Evolutionary conservation across 2,329 filamentous ascomycete species (phyloP), one percentile per base, ranked within the genome.

Genomic region (Gremmenia infestans): DNA sequence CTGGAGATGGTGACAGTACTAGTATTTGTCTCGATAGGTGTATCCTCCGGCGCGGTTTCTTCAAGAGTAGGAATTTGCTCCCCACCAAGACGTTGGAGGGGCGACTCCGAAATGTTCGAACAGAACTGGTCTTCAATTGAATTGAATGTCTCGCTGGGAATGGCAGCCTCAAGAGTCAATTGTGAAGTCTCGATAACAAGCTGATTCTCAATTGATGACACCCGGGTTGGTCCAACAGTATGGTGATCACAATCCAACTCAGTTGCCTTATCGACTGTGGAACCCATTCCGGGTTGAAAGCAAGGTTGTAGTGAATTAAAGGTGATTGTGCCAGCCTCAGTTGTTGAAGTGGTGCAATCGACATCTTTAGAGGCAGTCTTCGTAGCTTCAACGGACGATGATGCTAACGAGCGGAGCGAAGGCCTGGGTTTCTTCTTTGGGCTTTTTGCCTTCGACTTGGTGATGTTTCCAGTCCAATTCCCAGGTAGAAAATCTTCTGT

Each of bases 401-500:
- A 6, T 25, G 23, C 5, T 4, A 7, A 28, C 7, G 25, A 28
- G 25, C 5, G 25, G 6, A 8, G 2, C 3, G 28, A 32, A 9
- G 28, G 8, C 28, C 8, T 32, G 9, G 28, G 28, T 32, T 11
- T 32, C 8, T 32, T 32, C 37, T 40, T 5, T 40, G 14, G 15
- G 37, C 1, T n/a, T 4, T n/a, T 40, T 8, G 37, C 14, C n/a
- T 40, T 40, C 37, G 8, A 40, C 14, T 17, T 39, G 37, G 15
- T n/a, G 37, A 14, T 19, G 2, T 32, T 23, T 6, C 42, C 32
- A 2, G 22, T 48, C 55, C 51, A 54, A 5, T 8, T 19, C 1
- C 15, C 23, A 7, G 48, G 55, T 4, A 54, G 43, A 5, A 54
- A 57, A 28, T 57, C 48, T 25, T 48, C 48, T 3, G 42, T 53